phyloP scores from a whole-genome alignment of 371 early-diverging fungal species.

The Circinella minor region DNA sequence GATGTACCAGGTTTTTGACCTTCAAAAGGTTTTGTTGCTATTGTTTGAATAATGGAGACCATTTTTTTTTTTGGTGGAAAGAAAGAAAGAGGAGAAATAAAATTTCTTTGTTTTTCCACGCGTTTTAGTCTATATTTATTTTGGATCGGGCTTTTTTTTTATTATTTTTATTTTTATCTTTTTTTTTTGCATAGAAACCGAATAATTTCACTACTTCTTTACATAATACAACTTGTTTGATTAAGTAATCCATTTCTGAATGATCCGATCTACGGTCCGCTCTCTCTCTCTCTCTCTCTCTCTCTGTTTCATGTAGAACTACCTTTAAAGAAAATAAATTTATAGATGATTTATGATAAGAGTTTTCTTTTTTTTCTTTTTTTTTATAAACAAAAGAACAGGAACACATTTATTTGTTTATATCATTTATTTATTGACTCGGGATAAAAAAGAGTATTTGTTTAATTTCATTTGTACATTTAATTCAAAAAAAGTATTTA shows the following conservation, averaged over 20 bases:
- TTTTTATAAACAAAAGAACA: not conserved
- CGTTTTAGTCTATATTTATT: no score
- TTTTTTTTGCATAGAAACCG: not conserved
- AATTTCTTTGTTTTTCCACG: no score
- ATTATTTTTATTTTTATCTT: not conserved
- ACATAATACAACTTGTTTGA: no score
- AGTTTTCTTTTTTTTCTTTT: no score
- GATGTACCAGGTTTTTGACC: slow-evolving; percentile 98
- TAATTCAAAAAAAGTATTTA: no score
- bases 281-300: not conserved
- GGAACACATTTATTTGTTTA: not conserved
- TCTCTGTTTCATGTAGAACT: no score
- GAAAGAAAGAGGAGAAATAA: not conserved
- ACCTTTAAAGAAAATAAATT: no score
- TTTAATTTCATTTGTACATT: no score
- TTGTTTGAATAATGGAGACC: slow-evolving; percentile 50
- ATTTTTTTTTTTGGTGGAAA: slow-evolving; percentile 8
- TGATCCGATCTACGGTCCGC: not conserved
- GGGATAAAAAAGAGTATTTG: no score
- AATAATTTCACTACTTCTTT: no score
- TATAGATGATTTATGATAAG: no score
- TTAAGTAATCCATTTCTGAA: not conserved
- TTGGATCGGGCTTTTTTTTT: no score
- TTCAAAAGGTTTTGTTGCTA: slow-evolving; percentile 73
- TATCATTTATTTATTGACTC: not conserved